Evolutionary conservation across 2,329 filamentous ascomycete species (phyloP), one percentile per base, ranked within the genome.

Genomic region (Colletotrichum karsti): DNA sequence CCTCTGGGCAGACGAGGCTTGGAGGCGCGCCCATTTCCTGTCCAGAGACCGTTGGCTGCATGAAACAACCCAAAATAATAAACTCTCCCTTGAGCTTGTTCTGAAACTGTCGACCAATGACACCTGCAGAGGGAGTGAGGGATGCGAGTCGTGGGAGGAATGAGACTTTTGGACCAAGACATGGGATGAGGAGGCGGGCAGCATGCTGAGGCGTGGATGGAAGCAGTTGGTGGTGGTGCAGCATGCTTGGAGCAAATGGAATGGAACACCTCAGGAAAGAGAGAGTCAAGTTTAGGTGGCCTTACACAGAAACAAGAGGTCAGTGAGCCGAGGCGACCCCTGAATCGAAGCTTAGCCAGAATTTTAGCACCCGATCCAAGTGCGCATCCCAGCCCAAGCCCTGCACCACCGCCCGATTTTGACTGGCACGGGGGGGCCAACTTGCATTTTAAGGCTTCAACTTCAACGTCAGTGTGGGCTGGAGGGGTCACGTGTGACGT

Each of bases 51-150:
- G 60, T 58, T 48, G 30, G 13, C n/a, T 30, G 65, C 65, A 68
- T 68, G 65, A 68, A 65, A 65, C 65, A 68, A 46, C 18, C 22
- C 37, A 58, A 58, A 68, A 58, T 41, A 50, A 39, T 48, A 59
- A 59, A 41, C 12, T 44, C 22, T 42, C 63, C 60, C 18, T 65
- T 58, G 53, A 68, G 30, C 53, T 55, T 65, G 60, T 59, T 54
- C 33, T 5, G 22, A 59, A 46, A 53, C 46, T 22, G 22, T 56
- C 41, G 37, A 30, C 65, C 60, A 68, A 68, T 68, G 53, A 28
- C 22, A n/a, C 37, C 41, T 28, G 13, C 12, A 30, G 30, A 12
- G 39, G 12, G 22, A 9, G 8, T 10, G 46, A 54, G 46, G 46
- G 15, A 35, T 50, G 46, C 60, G 54, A 64, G 60, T 64, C 60